These are phyloP conservation scores for Thecaphora frezii DNA, from an alignment of 1,284 basidiomycete genomes.

Conservation along the genomic window DNA sequence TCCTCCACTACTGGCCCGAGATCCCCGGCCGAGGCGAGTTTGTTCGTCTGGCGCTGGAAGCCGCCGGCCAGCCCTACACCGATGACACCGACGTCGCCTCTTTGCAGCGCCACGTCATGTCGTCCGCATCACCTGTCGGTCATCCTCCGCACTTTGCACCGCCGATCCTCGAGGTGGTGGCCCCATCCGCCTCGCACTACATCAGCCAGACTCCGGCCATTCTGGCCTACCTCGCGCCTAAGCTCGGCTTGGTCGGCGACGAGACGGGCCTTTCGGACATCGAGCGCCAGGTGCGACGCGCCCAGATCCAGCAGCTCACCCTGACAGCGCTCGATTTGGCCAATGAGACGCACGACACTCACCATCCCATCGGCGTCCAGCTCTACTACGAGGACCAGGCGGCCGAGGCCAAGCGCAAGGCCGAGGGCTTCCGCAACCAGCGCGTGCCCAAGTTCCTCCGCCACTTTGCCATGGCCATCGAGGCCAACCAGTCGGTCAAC, in stretches of 20 bases:
- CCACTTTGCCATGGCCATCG: conserved; percentile 60
- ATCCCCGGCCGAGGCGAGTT: conserved; percentile 64
- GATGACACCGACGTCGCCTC: conserved; percentile 48
- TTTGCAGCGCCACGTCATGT: conserved; percentile 17
- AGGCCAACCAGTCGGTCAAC: conserved; percentile 38
- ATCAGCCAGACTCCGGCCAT: conserved; percentile 62
- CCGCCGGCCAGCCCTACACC: conserved; percentile 60
- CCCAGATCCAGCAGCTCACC: conserved; percentile 61
- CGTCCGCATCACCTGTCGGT: conserved; percentile 1
- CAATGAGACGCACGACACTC: conserved; percentile 61
- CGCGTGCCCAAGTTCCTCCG: conserved; percentile 65
- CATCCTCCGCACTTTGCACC: conserved; percentile 56
- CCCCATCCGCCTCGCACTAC: conserved; percentile 13
- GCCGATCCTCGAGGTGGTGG: conserved; percentile 49
- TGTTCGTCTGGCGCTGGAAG: conserved; percentile 63
- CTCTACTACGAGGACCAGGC: conserved; percentile 64
- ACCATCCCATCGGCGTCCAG: conserved; percentile 28
- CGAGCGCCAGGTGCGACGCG: conserved; percentile 21
- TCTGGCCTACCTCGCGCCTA: conserved; percentile 62
- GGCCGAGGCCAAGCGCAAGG: conserved; percentile 55
- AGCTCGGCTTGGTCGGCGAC: conserved; percentile 53
- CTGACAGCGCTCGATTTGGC: conserved; percentile 62
- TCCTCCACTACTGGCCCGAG: too few relatives aligned
- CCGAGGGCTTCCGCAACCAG: conserved; percentile 61
- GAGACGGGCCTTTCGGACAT: conserved; percentile 12